Percentiles rank a stretch among this genome's conserved stretches.
Conservation (phyloP, 1,284 basidiomycete genomes). For the Phellinidium pouzarii region DNA sequence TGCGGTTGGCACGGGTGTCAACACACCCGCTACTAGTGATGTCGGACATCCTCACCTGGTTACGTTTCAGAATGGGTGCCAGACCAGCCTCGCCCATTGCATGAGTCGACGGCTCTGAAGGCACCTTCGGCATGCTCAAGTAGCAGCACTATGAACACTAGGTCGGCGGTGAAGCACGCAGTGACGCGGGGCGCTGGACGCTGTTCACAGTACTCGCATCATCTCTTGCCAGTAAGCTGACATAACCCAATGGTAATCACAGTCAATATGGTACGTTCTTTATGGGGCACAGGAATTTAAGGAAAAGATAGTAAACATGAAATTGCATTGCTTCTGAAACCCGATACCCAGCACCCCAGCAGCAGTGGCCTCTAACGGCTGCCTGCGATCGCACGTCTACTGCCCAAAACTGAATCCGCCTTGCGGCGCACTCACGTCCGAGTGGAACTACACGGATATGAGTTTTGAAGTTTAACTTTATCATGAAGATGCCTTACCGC, state of each 20-base stretch:
- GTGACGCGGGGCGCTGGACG: too few relatives aligned
- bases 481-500: slow-evolving; percentile 52
- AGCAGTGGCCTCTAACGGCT: neutral
- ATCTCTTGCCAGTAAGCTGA: too few relatives aligned
- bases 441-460: slow-evolving; percentile 55
- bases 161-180: too few relatives aligned
- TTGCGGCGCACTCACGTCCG: slow-evolving; percentile 78
- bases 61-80: slow-evolving; percentile 51
- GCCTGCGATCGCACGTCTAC: slow-evolving; percentile 21
- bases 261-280: neutral
- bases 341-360: neutral
- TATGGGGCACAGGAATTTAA: neutral
- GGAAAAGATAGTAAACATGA: slow-evolving; percentile 1
- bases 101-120: neutral
- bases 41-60: slow-evolving; percentile 37
- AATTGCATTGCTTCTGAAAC: neutral
- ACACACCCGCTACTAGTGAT: neutral
- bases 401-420: slow-evolving; percentile 90
- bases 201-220: too few relatives aligned
- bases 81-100: slow-evolving; percentile 26
- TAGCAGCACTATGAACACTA: too few relatives aligned
- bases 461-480: slow-evolving; percentile 11
- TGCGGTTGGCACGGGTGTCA: neutral
- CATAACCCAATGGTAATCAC: neutral
- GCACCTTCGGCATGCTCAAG: slow-evolving; percentile 9